A percentile compares a stretch with the other conserved stretches of the same genome.
Conservation (phyloP, 1,139 yeast genomes). For the Chernovozyma aurita region DNA sequence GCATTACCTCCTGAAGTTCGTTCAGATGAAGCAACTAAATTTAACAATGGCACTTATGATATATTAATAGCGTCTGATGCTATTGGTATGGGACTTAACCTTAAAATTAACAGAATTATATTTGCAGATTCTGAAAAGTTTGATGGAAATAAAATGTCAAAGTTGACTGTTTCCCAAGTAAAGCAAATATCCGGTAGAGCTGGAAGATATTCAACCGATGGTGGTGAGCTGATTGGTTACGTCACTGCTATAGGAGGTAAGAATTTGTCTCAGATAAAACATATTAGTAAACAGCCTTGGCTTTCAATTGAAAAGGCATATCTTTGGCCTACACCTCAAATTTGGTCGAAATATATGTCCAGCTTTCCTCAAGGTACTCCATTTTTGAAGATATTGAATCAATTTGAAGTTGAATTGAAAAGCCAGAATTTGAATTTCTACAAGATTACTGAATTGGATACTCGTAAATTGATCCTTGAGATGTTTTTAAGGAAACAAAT, state of each 20-base stretch:
- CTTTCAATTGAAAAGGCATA: slow-evolving; percentile 49
- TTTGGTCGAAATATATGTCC: slow-evolving; percentile 57
- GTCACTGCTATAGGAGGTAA: slow-evolving; percentile 54
- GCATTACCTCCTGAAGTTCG: slow-evolving; percentile 95
- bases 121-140: slow-evolving; percentile 68
- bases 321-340: slow-evolving; percentile 65
- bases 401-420: slow-evolving; percentile 38
- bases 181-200: slow-evolving; percentile 98
- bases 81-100: slow-evolving; percentile 93
- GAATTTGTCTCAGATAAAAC: slow-evolving; percentile 42
- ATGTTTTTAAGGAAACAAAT: slow-evolving; percentile 37
- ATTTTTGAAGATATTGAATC: slow-evolving; percentile 39
- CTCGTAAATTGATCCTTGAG: slow-evolving; percentile 38
- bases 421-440: slow-evolving; percentile 24
- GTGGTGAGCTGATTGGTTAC: slow-evolving; percentile 50
- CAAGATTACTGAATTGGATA: slow-evolving; percentile 41
- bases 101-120: slow-evolving; percentile 74
- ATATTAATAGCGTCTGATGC: slow-evolving; percentile 94
- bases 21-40: slow-evolving; percentile 73
- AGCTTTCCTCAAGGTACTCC: slow-evolving; percentile 48
- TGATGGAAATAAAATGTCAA: slow-evolving; percentile 53
- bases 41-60: slow-evolving; percentile 73
- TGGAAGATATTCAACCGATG: slow-evolving; percentile 59
- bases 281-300: slow-evolving; percentile 41
- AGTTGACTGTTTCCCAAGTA: slow-evolving; percentile 58